Percentiles rank a stretch among this genome's conserved stretches.
phyloP scores from a whole-genome alignment of 225 moss, liverwort and hornwort species.

The Bryum argenteum region DNA sequence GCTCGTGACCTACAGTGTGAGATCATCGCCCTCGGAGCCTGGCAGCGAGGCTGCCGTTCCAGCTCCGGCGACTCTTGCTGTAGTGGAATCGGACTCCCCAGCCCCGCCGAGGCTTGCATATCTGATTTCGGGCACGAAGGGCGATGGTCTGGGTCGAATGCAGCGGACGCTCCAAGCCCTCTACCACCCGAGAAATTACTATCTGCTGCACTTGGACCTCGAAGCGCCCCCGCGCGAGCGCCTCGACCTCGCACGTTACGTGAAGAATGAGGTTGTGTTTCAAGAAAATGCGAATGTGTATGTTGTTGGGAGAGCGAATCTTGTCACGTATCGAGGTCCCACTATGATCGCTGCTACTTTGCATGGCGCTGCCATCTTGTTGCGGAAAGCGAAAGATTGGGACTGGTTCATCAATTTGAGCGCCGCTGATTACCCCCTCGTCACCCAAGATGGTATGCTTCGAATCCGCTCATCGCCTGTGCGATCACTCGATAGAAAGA shows the following conservation, averaged over 20 bases:
- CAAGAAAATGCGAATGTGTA: slow-evolving; percentile 61
- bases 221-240: slow-evolving; percentile 76
- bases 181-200: slow-evolving; percentile 91
- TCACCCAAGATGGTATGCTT: slow-evolving; percentile 84
- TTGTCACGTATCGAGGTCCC: slow-evolving; percentile 87
- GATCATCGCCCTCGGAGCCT: slow-evolving; percentile 16
- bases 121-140: slow-evolving; percentile 80
- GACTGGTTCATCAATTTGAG: slow-evolving; percentile 99
- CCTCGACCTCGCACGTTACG: slow-evolving; percentile 65
- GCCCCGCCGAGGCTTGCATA: slow-evolving; percentile 83
- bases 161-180: slow-evolving; percentile 71
- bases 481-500: too few species aligned
- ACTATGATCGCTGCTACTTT: slow-evolving; percentile 89
- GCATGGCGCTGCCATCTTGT: slow-evolving; percentile 86
- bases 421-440: slow-evolving; percentile 88
- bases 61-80: too few species aligned
- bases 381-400: slow-evolving; percentile 71
- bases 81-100: slow-evolving; percentile 46
- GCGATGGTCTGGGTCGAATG: slow-evolving; percentile 70
- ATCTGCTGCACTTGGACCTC: slow-evolving; percentile 83
- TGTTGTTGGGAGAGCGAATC: slow-evolving; percentile 76
- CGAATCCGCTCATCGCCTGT: too few species aligned
- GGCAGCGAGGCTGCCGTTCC: too few species aligned
- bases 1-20: slow-evolving; percentile 58
- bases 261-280: slow-evolving; percentile 62